Evolutionary conservation across 495 filamentous ascomycete species (phyloP).

Genomic region (Aspergillus diversus): DNA sequence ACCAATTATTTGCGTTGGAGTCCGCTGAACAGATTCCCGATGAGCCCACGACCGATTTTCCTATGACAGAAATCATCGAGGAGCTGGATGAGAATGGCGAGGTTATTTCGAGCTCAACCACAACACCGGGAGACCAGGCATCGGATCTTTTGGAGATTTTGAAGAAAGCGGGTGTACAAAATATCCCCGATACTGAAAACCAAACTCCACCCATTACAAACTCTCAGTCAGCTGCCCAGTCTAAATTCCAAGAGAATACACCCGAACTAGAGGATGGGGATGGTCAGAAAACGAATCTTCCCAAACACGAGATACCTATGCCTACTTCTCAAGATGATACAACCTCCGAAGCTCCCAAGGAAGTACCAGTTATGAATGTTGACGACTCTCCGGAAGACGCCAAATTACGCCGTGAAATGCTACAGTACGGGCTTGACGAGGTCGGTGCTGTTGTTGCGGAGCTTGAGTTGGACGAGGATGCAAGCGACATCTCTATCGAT

Average conservation of each 20-base stretch:
- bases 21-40: constrained; percentile 28
- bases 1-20: constrained; percentile 61
- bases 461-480: constrained; percentile 78
- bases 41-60: constrained; percentile 49
- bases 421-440: constrained; percentile 83
- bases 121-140: constrained; percentile 62
- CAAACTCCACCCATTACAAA: constrained; percentile 6
- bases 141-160: constrained; percentile 67
- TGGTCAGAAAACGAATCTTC: neutral
- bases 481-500: constrained; percentile 58
- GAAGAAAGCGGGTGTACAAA: constrained; percentile 68
- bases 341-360: constrained; percentile 26
- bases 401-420: constrained; percentile 82
- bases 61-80: constrained; percentile 85
- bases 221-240: neutral
- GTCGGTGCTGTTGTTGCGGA: constrained; percentile 93
- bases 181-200: constrained; percentile 41
- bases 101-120: constrained; percentile 66
- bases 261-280: constrained; percentile 1
- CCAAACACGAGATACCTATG: neutral
- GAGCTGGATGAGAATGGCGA: constrained; percentile 92
- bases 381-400: constrained; percentile 82
- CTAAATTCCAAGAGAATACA: constrained; percentile 7
- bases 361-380: constrained; percentile 40
- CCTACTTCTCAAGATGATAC: constrained; percentile 7